Percentiles rank a stretch among this genome's conserved stretches.
phyloP scores from a whole-genome alignment of 2,329 filamentous ascomycete species.

The Harringtonia lauricola region DNA sequence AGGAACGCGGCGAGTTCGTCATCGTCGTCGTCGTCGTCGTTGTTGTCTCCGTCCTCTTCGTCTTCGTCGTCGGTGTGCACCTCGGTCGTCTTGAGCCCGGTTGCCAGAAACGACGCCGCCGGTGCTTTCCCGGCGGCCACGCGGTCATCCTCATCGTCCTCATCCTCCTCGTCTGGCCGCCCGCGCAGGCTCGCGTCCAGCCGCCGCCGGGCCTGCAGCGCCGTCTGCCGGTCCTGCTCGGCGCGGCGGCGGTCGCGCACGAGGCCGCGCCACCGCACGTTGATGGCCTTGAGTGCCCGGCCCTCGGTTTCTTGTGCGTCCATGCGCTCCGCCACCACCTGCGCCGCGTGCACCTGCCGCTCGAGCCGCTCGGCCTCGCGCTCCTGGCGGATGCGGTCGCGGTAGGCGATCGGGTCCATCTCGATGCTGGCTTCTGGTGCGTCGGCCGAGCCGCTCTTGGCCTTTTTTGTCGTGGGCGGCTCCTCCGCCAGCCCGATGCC shows the following conservation, averaged over 20 bases:
- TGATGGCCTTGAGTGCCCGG: slow-evolving; percentile 27
- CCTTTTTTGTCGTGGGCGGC: slow-evolving; percentile 37
- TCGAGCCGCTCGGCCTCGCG: slow-evolving; percentile 58
- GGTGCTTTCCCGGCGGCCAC: slow-evolving; percentile 62
- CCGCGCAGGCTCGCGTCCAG: slow-evolving; percentile 9
- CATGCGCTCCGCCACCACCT: slow-evolving; percentile 72
- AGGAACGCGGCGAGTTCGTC: slow-evolving; percentile 75
- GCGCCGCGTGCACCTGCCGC: slow-evolving; percentile 61
- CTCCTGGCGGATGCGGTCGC: slow-evolving; percentile 60
- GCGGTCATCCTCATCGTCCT: slow-evolving; percentile 76
- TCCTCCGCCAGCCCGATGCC: slow-evolving; percentile 68
- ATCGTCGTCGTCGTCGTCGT: slow-evolving; percentile 58
- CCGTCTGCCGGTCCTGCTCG: slow-evolving; percentile 55
- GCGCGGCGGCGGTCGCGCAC: slow-evolving; percentile 58
- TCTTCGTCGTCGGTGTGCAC: too few species aligned
- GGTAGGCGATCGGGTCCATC: slow-evolving; percentile 55
- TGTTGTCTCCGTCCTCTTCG: slow-evolving; percentile 52
- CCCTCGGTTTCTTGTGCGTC: slow-evolving; percentile 39
- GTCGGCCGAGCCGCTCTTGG: slow-evolving; percentile 24
- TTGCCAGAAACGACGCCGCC: slow-evolving; percentile 25
- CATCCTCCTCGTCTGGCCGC: slow-evolving; percentile 44
- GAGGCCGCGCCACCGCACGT: slow-evolving; percentile 70
- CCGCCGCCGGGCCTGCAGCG: slow-evolving; percentile 44
- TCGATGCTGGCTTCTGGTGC: slow-evolving; percentile 22
- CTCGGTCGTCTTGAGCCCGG: slow-evolving; percentile 36